Evolutionary conservation across 805 yeast genomes (phyloP).

Genomic region (Zygosaccharomyces gambellarensis): DNA sequence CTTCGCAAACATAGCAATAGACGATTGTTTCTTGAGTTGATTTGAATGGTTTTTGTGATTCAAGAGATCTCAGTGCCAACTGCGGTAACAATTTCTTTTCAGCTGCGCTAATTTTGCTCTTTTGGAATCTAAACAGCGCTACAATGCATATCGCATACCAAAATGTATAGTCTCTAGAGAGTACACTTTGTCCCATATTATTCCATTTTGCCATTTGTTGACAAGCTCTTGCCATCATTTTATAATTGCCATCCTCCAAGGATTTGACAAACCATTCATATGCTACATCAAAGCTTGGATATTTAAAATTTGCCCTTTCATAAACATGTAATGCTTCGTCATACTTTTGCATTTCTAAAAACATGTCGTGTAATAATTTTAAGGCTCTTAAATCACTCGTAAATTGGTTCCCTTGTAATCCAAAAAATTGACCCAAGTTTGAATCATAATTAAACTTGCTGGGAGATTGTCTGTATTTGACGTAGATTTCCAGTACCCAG

Average conservation of each 20-base stretch:
- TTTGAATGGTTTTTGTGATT: constrained; percentile 45
- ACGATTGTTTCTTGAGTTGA: constrained; percentile 66
- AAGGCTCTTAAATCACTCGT: constrained; percentile 51
- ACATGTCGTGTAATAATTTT: constrained; percentile 43
- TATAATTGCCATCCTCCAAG: constrained; percentile 43
- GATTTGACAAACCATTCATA: constrained; percentile 56
- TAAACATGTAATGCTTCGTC: constrained; percentile 46
- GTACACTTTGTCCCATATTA: constrained; percentile 21
- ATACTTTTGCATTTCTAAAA: constrained; percentile 36
- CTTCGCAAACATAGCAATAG: constrained; percentile 46
- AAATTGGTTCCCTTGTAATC: constrained; percentile 19
- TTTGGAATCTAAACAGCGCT: constrained; percentile 41
- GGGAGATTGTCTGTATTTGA: constrained; percentile 29
- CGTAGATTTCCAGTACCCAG: constrained; percentile 34
- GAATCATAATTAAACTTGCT: constrained; percentile 32
- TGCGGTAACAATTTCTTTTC: constrained; percentile 52
- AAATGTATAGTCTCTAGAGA: constrained; percentile 37
- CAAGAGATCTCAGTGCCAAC: constrained; percentile 56
- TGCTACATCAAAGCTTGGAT: constrained; percentile 45
- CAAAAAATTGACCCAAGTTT: constrained; percentile 25
- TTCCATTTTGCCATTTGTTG: constrained; percentile 38
- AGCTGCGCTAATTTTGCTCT: constrained; percentile 36
- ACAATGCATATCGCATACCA: constrained; percentile 52
- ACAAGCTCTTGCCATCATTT: constrained; percentile 52
- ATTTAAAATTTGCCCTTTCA: constrained; percentile 55